These are phyloP conservation scores for Wallacemonas sp. DNA, from an alignment of 208 protist genomes.

Conservation along the genomic window DNA sequence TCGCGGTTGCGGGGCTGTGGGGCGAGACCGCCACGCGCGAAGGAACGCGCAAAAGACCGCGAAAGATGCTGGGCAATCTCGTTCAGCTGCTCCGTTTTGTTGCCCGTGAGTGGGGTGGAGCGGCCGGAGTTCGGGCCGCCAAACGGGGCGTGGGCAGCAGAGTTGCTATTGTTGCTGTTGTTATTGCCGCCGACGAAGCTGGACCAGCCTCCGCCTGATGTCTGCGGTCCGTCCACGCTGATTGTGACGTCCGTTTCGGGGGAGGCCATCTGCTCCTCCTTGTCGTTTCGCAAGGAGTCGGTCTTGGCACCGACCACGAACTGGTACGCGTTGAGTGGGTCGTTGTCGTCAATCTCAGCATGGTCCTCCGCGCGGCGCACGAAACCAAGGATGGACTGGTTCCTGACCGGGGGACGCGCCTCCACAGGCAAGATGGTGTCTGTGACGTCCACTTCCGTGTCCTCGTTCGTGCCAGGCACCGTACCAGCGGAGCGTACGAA, in stretches of 20 bases:
- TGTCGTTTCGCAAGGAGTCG: no score
- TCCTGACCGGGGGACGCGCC: conserved; percentile 1
- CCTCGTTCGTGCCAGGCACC: background rate
- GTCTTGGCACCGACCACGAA: conserved; percentile 37
- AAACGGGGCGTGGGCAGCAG: background rate
- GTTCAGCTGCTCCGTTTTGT: conserved; percentile 22
- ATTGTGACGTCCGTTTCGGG: background rate
- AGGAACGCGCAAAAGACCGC: conserved; percentile 23
- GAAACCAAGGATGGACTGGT: conserved; percentile 11
- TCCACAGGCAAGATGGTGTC: conserved; percentile 2
- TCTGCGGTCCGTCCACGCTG: conserved; percentile 2
- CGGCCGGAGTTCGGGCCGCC: conserved; percentile 7
- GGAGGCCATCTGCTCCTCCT: no score
- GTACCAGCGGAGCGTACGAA: background rate
- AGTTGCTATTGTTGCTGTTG: conserved; percentile 1
- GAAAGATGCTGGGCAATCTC: conserved; percentile 20
- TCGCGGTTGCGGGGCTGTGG: background rate
- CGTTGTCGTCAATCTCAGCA: conserved; percentile 16
- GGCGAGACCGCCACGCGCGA: conserved; percentile 3
- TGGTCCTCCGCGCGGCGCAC: background rate
- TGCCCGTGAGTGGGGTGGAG: background rate
- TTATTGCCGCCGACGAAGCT: no score
- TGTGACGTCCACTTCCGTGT: background rate
- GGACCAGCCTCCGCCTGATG: no score
- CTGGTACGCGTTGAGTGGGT: conserved; percentile 38